Conservation (phyloP, 257 asterid genomes). For the Buddleja alternifolia region DNA sequence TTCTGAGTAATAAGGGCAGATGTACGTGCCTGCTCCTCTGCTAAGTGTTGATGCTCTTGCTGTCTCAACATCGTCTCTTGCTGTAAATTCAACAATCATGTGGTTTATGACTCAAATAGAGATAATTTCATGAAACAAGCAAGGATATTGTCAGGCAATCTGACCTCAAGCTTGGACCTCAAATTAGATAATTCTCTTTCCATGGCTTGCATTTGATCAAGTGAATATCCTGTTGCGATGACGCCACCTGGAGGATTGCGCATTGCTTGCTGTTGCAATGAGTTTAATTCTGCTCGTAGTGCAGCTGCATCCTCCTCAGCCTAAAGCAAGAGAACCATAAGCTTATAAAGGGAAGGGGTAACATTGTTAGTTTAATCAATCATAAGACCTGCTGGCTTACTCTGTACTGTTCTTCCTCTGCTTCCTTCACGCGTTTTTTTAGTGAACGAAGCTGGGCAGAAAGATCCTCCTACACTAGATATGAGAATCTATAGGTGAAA, state of each 20-base stretch:
- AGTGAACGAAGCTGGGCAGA: slow-evolving; percentile 90
- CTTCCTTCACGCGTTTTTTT: slow-evolving; percentile 86
- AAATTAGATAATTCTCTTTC: slow-evolving; percentile 75
- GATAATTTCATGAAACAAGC: slow-evolving; percentile 23
- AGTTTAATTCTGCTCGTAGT: slow-evolving; percentile 82
- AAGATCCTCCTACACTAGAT: slow-evolving; percentile 83
- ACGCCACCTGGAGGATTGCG: slow-evolving; percentile 46
- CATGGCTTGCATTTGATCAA: slow-evolving; percentile 75
- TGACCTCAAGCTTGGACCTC: slow-evolving; percentile 85
- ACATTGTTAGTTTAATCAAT: slow-evolving; percentile 21
- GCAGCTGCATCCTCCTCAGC: slow-evolving; percentile 99
- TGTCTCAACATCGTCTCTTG: slow-evolving; percentile 73
- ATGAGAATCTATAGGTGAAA: slow-evolving; percentile 28
- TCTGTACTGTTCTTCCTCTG: slow-evolving; percentile 96
- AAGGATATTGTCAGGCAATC: slow-evolving; percentile 27
- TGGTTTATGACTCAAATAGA: slow-evolving; percentile 21
- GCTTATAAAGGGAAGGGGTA: slow-evolving; percentile 24
- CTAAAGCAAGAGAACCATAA: slow-evolving; percentile 44
- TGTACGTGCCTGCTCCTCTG: slow-evolving; percentile 68
- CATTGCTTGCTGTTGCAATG: slow-evolving; percentile 86
- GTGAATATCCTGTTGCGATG: slow-evolving; percentile 48
- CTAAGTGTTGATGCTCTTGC: slow-evolving; percentile 70
- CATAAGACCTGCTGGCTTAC: slow-evolving; percentile 46
- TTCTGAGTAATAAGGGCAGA: slow-evolving; percentile 69
- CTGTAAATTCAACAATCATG: slow-evolving; percentile 44